phyloP scores from a whole-genome alignment of 1,139 yeast species.

The Pneumocystis wakefieldiae region DNA sequence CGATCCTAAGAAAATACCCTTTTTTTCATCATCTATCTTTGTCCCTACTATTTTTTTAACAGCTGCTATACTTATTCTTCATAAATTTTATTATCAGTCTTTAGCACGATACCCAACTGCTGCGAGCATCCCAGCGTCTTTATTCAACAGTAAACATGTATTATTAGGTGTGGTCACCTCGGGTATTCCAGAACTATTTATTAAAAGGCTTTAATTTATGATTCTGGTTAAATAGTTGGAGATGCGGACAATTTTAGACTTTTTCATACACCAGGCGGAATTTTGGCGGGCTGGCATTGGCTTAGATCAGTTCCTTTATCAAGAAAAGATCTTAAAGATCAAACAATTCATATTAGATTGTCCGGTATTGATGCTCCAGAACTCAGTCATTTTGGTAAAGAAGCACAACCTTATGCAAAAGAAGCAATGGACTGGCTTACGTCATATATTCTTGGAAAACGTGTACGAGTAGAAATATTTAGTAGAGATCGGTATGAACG shows the following conservation, averaged over 20 bases:
- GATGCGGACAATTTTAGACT: constrained; percentile 63
- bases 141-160: background rate
- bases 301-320: constrained; percentile 29
- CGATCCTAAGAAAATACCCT: background rate
- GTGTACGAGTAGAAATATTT: constrained; percentile 61
- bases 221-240: background rate
- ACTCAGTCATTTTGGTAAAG: constrained; percentile 83
- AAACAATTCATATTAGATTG: constrained; percentile 47
- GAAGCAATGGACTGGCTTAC: constrained; percentile 74
- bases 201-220: too few species aligned
- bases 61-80: background rate
- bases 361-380: constrained; percentile 99
- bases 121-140: background rate
- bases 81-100: background rate
- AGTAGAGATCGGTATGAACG: constrained; percentile 79
- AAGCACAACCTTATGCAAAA: constrained; percentile 75
- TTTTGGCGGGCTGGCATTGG: constrained; percentile 89
- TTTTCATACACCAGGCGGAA: constrained; percentile 89
- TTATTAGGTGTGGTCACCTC: background rate
- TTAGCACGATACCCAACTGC: background rate
- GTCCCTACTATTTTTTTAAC: background rate
- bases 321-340: constrained; percentile 21
- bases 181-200: background rate
- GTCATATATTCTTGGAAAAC: constrained; percentile 44
- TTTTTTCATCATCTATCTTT: background rate